Evolutionary conservation across 176 grass and related monocot genomes (phyloP), one percentile per base, ranked within the genome.

Genomic region (Phoenix dactylifera): DNA sequence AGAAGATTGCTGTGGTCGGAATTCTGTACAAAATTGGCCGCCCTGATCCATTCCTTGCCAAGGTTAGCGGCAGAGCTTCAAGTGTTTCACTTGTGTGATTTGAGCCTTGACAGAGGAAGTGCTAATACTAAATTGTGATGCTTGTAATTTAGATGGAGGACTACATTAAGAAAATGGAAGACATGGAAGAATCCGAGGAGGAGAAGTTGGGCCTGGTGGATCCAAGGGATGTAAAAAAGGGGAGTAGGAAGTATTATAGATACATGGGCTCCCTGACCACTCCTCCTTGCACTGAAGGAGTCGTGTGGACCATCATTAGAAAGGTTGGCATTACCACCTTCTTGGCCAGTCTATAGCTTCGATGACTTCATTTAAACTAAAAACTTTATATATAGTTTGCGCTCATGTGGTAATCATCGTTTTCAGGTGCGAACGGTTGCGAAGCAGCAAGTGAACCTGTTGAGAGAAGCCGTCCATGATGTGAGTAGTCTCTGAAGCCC

Each of bases 221-320:
- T 69, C 79, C 86, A 1, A 67, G 60, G 3, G 22, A 17, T 17
- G 51, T 77, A 0, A 66, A 52, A 3, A 76, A 70, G 18, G 52
- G 49, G 16, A 82, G 70, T 60, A 56, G 67, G 66, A 76, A 74
- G 14, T 95, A 89, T 49, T 87, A 79, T 67, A 81, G 90, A 54
- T 95, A 89, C 70, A 29, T 86, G 48, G 90, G 90, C 3, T 95
- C 90, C 0, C 86, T 95, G 57, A 95, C 83, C 55, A 71, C 67
- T 39, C 90, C 86, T 16, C 77, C 74, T 18, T 89, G 90, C 77
- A 77, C 54, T 4, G 83, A 95, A 52, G 90, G 90, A 24, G 86
- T 95, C 35, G 51, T 84, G 54, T 95, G 86, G 86, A 89, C 83
- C 4, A 49, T 95, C 44, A 26, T 77, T 58, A 76, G 65, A 17